A percentile compares a stretch with the other conserved stretches of the same genome.
phyloP scores from a whole-genome alignment of 2,329 filamentous ascomycete species.

The Paraphaeosphaeria sporulosa region DNA sequence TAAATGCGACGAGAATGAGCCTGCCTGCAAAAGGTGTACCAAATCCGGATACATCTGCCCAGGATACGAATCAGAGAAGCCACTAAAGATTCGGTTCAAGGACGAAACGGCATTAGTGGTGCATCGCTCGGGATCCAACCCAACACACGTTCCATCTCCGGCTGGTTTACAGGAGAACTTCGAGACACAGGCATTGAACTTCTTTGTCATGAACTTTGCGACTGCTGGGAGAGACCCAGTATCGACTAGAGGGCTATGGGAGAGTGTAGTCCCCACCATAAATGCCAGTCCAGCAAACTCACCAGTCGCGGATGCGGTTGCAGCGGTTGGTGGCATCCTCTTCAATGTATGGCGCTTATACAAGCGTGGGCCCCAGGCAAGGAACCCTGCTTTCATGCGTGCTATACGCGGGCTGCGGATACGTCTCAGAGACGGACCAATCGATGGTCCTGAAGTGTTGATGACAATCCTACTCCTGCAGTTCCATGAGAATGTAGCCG shows the following conservation, averaged over 20 bases:
- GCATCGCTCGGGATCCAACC: background rate
- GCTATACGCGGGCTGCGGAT: background rate
- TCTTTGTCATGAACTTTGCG: slow-evolving; percentile 9
- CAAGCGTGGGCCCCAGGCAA: background rate
- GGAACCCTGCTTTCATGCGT: slow-evolving; percentile 5
- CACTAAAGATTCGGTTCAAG: slow-evolving; percentile 11
- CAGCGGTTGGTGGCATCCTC: slow-evolving; percentile 4
- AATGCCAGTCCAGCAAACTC: background rate
- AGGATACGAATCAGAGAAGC: slow-evolving; percentile 11
- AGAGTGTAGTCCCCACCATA: slow-evolving; percentile 1
- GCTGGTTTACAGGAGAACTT: background rate
- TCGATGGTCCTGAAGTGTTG: slow-evolving; percentile 1
- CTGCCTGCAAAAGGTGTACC: slow-evolving; percentile 13
- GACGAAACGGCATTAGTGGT: slow-evolving; percentile 11
- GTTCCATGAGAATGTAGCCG: slow-evolving; percentile 8
- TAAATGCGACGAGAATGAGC: slow-evolving; percentile 15
- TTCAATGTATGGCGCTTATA: slow-evolving; percentile 2
- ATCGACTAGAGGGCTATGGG: slow-evolving; percentile 5
- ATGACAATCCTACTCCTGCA: slow-evolving; percentile 7
- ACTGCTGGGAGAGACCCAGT: slow-evolving; percentile 1
- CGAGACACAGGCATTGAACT: slow-evolving; percentile 5
- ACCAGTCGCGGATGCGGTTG: background rate
- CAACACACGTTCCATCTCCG: background rate
- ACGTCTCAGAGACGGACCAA: background rate
- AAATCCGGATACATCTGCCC: slow-evolving; percentile 11